Base-by-base conservation (phyloP, 1,284 basidiomycete species). In the Coniferiporia sulphurascens region DNA sequence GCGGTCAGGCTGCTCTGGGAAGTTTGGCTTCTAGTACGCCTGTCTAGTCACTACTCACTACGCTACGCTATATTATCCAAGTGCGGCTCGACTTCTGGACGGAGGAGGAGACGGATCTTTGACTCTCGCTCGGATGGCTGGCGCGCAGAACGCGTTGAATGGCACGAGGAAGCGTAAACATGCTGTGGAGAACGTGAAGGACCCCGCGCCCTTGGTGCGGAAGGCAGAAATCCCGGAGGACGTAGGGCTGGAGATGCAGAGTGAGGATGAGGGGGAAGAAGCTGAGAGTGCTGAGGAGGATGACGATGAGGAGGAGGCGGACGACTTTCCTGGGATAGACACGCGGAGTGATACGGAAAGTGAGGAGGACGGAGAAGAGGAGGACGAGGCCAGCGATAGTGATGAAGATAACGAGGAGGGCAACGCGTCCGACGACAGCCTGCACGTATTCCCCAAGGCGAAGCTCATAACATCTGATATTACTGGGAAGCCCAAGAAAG, bases 401-500 rank as follows among this genome's bases (percentile, higher is more conserved):
- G 59, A 54, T 48, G 68, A 68, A 38, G 67, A 67, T 54, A 64
- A 64, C 32, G 75, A 73, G 46, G 65, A 69, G 38, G 68, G 67
- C 63, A 69, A 69, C 59, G 63, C 73, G 44, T 75, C 74, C 27
- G 75, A 76, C 1, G 74, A 74, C 5, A 74, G 74, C 59, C 63
- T 75, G 57, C 74, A 68, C 64, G 73, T 75, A 65, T 88, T 86
- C 65, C 87, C 89, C 36, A 83, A 80, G 71, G 73, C 83, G 49
- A 89, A 87, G 71, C 83, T 80, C 36, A 73, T 92, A 56, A 80
- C 85, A 58, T 93, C 91, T 57, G 77, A 85, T 59, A 87, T 98
- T 60, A 95, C 95, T 54, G 94, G 95, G 13, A 84, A 91, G 66
- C 88, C 85, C 63, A 95, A 91, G 80, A 83, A 86, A 61, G 89